phyloP scores from a whole-genome alignment of 176 grass and related monocot species.

The Triticum timopheevii region DNA sequence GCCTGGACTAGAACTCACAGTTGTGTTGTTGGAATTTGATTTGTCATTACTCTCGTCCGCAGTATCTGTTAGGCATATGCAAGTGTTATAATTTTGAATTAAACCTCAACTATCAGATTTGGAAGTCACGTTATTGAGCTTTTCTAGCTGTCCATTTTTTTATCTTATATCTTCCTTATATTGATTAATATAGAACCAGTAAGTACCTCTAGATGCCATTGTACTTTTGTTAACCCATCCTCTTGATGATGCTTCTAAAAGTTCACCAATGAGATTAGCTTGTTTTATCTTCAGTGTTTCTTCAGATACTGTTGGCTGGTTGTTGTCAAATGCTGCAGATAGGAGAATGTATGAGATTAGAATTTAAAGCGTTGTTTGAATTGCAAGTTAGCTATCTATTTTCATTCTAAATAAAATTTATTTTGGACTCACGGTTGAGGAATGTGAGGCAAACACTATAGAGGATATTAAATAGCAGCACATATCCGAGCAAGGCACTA shows the following conservation, averaged over 20 bases:
- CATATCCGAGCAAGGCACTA: conserved; percentile 60
- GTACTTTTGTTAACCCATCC: conserved; percentile 11
- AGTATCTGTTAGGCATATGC: conserved; percentile 27
- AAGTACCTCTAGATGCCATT: conserved; percentile 37
- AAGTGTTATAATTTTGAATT: not conserved
- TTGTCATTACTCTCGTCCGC: conserved; percentile 16
- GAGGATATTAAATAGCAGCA: conserved; percentile 68
- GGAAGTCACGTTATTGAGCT: not conserved
- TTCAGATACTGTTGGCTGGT: conserved; percentile 59
- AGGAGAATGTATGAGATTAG: not conserved
- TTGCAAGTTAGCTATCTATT: conserved; percentile 1
- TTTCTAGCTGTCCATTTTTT: not conserved
- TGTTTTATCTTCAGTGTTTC: conserved; percentile 60
- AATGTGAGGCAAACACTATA: conserved; percentile 64
- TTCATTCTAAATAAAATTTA: not conserved
- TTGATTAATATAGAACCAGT: not conserved
- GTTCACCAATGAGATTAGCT: conserved; percentile 60
- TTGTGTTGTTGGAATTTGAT: conserved; percentile 23
- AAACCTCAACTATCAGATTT: not conserved
- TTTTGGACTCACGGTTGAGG: conserved; percentile 49
- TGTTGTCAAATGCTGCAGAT: conserved; percentile 53
- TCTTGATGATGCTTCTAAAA: conserved; percentile 34
- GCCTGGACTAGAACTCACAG: conserved; percentile 26
- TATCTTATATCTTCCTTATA: not conserved
- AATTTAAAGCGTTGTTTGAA: not conserved